Evolutionary conservation across 805 yeast species (phyloP).

Genomic region (Jamesozyma gamospora): DNA sequence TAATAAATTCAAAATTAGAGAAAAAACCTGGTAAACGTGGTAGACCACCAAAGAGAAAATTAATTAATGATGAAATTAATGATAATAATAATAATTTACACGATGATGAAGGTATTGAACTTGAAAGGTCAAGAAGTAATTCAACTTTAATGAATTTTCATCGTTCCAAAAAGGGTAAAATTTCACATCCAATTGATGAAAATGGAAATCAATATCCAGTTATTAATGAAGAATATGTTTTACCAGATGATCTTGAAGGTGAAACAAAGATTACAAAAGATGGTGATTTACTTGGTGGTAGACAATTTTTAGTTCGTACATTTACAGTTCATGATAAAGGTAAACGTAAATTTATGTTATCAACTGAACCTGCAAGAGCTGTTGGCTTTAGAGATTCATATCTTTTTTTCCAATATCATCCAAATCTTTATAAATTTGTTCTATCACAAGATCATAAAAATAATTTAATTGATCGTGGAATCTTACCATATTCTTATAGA

Average conservation of each 20-base stretch:
- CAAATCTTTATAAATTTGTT: slow-evolving; percentile 60
- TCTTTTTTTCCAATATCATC: slow-evolving; percentile 78
- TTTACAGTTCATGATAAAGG: slow-evolving; percentile 53
- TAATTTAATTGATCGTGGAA: slow-evolving; percentile 68
- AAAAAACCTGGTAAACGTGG: slow-evolving; percentile 2
- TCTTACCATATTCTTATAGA: slow-evolving; percentile 82
- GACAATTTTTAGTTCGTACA: slow-evolving; percentile 63
- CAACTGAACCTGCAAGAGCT: slow-evolving; percentile 93
- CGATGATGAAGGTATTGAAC: slow-evolving; percentile 14
- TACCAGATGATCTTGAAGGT: slow-evolving; percentile 72
- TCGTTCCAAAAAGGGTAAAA: slow-evolving; percentile 30
- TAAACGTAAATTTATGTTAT: slow-evolving; percentile 69
- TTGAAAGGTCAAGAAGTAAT: slow-evolving; percentile 9
- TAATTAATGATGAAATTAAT: slow-evolving; percentile 9
- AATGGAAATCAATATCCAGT: slow-evolving; percentile 59
- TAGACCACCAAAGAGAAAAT: slow-evolving; percentile 1
- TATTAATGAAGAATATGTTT: slow-evolving; percentile 64
- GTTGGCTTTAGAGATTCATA: slow-evolving; percentile 92
- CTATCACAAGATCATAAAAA: slow-evolving; percentile 69
- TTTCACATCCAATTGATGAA: slow-evolving; percentile 45
- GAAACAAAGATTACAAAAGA: slow-evolving; percentile 55
- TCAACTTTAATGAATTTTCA: slow-evolving; percentile 7
- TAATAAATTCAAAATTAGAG: neutral
- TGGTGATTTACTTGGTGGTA: slow-evolving; percentile 63
- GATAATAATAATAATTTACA: slow-evolving; percentile 9